Evolutionary conservation across 768 basidiomycete genomes (phyloP).

Genomic region (Hypholoma fasciculare): DNA sequence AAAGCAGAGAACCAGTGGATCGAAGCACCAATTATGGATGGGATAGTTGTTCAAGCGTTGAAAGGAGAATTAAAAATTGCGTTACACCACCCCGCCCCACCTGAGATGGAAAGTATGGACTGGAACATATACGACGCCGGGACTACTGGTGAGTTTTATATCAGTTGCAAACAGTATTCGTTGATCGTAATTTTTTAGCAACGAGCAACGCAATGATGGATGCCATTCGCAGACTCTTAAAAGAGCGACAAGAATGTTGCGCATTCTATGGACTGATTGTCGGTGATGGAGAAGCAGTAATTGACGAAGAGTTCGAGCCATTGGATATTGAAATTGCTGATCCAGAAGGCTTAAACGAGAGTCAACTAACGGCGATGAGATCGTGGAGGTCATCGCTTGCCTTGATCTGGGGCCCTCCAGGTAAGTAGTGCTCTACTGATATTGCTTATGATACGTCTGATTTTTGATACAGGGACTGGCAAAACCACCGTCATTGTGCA

Average conservation of each 20-base stretch:
- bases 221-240: constrained; percentile 48
- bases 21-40: constrained; percentile 51
- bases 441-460: not conserved
- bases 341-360: constrained; percentile 44
- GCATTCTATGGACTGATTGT: constrained; percentile 50
- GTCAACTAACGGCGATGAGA: constrained; percentile 51
- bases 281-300: constrained; percentile 18
- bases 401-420: constrained; percentile 72
- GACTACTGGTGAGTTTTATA: constrained; percentile 43
- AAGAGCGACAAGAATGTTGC: constrained; percentile 45
- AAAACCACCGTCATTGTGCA: constrained; percentile 72
- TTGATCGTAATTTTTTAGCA: constrained; percentile 32
- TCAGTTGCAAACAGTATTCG: not conserved
- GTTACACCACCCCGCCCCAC: constrained; percentile 57
- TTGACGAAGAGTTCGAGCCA: constrained; percentile 4
- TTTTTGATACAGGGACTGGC: constrained; percentile 50
- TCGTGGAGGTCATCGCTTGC: constrained; percentile 46
- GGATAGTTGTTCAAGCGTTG: constrained; percentile 51
- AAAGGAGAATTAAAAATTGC: constrained; percentile 57
- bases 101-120: constrained; percentile 57
- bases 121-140: constrained; percentile 69
- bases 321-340: constrained; percentile 2
- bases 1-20: constrained; percentile 51
- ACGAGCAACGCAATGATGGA: constrained; percentile 69
- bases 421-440: constrained; percentile 25